These are phyloP conservation scores for Chlamydomonas reinhardtii DNA, from an alignment of 163 green algal species.

Conservation along the genomic window DNA sequence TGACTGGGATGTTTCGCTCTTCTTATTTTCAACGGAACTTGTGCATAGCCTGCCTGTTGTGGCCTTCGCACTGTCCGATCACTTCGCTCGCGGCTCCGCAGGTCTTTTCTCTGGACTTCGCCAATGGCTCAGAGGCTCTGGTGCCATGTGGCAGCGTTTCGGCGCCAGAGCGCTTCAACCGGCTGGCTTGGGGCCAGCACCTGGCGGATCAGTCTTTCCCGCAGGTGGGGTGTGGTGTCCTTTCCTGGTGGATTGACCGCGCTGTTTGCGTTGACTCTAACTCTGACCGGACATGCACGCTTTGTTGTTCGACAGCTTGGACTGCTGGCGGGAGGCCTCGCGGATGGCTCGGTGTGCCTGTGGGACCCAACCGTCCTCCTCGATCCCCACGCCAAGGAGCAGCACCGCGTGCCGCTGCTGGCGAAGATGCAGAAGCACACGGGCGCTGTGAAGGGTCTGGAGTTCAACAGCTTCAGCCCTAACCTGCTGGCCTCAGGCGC, in stretches of 20 bases:
- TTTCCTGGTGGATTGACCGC: too few relatives aligned
- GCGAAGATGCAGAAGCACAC: constrained; percentile 90
- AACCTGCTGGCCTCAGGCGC: constrained; percentile 95
- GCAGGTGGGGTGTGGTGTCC: not conserved
- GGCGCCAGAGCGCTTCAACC: constrained; percentile 90
- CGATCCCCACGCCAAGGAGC: constrained; percentile 57
- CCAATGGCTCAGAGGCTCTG: constrained; percentile 57
- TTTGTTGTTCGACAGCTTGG: constrained; percentile 73
- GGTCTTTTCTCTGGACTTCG: constrained; percentile 79
- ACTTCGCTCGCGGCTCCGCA: constrained; percentile 28
- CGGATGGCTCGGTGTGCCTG: constrained; percentile 91
- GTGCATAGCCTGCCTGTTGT: not conserved
- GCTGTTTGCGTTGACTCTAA: too few relatives aligned
- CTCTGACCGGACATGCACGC: too few relatives aligned
- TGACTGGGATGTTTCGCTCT: not conserved
- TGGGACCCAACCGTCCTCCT: constrained; percentile 92
- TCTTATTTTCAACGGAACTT: too few relatives aligned
- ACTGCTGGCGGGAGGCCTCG: constrained; percentile 94
- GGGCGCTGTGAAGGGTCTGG: constrained; percentile 83
- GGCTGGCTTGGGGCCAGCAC: constrained; percentile 86
- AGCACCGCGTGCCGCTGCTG: constrained; percentile 65
- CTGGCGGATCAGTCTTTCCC: constrained; percentile 39
- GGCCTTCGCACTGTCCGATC: not conserved
- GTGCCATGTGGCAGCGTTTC: constrained; percentile 73
- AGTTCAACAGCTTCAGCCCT: constrained; percentile 93